These are phyloP conservation scores for Perkinsus olseni DNA, from an alignment of 169 alveolate species.

Conservation along the genomic window DNA sequence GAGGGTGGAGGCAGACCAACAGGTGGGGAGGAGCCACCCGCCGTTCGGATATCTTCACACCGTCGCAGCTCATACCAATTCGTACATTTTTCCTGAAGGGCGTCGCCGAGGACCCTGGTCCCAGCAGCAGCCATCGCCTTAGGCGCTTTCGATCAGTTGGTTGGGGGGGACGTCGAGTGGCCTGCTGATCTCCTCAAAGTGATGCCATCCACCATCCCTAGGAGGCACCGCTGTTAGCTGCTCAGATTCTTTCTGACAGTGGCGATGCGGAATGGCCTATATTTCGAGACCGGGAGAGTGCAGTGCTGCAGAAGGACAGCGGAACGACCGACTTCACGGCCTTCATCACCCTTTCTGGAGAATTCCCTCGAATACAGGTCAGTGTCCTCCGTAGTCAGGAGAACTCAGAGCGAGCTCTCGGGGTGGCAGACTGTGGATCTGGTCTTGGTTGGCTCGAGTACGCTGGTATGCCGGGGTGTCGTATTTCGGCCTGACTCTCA, in stretches of 20 bases:
- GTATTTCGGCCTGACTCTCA: too few relatives aligned
- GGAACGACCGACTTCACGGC: neutral
- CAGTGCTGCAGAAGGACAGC: neutral
- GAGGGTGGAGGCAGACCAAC: neutral
- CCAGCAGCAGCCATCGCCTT: neutral
- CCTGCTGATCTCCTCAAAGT: neutral
- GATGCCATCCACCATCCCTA: too few relatives aligned
- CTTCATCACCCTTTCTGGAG: neutral
- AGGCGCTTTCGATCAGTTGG: neutral
- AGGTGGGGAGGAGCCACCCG: neutral
- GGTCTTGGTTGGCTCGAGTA: too few relatives aligned
- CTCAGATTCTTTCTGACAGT: neutral
- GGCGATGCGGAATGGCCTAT: neutral
- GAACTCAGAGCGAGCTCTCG: neutral
- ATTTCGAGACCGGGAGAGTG: neutral
- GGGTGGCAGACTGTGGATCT: too few relatives aligned
- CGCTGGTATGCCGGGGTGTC: too few relatives aligned
- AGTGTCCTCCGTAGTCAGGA: neutral
- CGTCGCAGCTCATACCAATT: neutral
- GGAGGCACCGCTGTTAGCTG: too few relatives aligned
- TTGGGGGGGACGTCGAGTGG: neutral
- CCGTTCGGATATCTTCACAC: neutral
- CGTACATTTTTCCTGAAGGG: neutral
- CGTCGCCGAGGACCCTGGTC: neutral
- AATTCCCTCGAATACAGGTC: neutral